Conservation (phyloP, 2,329 filamentous ascomycete species). For the Coniochaeta ligniaria region DNA sequence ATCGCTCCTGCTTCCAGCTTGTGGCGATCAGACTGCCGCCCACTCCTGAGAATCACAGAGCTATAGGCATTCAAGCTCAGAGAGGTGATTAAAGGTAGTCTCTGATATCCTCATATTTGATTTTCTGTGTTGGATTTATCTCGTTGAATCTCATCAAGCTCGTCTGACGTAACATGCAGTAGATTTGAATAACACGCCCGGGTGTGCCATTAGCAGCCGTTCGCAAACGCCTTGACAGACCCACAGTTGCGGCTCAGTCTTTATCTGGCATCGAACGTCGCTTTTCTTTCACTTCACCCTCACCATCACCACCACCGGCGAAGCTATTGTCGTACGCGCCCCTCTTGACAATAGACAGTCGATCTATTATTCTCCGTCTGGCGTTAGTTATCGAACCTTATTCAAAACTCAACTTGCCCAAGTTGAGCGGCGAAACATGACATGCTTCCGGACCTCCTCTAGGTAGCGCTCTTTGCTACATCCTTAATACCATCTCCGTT, state of each 20-base stretch:
- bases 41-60: too few relatives aligned
- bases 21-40: not conserved
- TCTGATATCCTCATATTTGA: too few relatives aligned
- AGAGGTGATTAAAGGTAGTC: too few relatives aligned
- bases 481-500: not conserved
- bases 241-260: not conserved
- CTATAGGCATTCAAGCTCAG: too few relatives aligned
- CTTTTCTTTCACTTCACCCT: not conserved
- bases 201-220: not conserved
- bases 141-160: too few relatives aligned
- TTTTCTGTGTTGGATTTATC: too few relatives aligned
- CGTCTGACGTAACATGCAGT: too few relatives aligned
- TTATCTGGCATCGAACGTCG: not conserved
- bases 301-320: not conserved
- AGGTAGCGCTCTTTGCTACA: conserved; percentile 3
- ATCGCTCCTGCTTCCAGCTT: not conserved
- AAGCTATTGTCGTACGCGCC: not conserved
- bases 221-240: not conserved
- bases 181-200: too few relatives aligned
- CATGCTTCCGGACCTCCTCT: conserved; percentile 2
- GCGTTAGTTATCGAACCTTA: not conserved
- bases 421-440: conserved; percentile 4
- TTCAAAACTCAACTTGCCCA: not conserved
- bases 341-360: not conserved
- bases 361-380: not conserved